These are phyloP conservation scores for Yarrowia sp. DNA, from an alignment of 805 yeast genomes.

Conservation along the genomic window DNA sequence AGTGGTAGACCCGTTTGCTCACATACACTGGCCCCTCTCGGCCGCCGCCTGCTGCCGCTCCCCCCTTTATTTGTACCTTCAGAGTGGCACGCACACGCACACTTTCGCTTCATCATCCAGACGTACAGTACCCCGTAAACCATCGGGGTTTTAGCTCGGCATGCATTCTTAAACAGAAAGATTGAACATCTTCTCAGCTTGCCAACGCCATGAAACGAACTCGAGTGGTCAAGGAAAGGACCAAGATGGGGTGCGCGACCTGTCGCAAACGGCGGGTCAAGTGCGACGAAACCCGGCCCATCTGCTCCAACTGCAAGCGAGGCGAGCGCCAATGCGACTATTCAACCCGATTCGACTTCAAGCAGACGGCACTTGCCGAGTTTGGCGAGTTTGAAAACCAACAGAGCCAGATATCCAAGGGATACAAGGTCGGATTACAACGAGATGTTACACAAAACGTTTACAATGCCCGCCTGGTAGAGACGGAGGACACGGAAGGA, in stretches of 20 bases:
- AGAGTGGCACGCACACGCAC: neutral
- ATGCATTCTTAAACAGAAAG: conserved; percentile 16
- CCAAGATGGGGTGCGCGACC: conserved; percentile 68
- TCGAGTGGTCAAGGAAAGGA: conserved; percentile 25
- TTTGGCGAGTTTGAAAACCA: conserved; percentile 25
- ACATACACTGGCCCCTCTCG: neutral
- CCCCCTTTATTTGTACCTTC: too few species aligned
- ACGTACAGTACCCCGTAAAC: conserved; percentile 9
- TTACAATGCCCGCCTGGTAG: conserved; percentile 7
- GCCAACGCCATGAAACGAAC: conserved; percentile 18
- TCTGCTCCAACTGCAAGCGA: conserved; percentile 67
- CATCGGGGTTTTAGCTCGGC: conserved; percentile 18
- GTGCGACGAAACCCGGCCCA: conserved; percentile 84
- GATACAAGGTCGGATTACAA: conserved; percentile 20
- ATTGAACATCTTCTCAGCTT: neutral
- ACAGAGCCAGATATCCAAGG: conserved; percentile 17
- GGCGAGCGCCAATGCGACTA: conserved; percentile 24
- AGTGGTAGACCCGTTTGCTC: neutral
- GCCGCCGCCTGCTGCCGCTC: neutral
- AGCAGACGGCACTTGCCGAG: conserved; percentile 22
- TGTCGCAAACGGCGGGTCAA: conserved; percentile 88
- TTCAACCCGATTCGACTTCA: conserved; percentile 25
- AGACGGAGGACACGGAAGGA: conserved; percentile 2
- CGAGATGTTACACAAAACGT: conserved; percentile 11
- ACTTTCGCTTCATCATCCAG: neutral